Percentiles rank a stretch among this genome's conserved stretches.
Conservation (phyloP, 2,329 filamentous ascomycete species). For the Dactylonectria estremocensis region DNA sequence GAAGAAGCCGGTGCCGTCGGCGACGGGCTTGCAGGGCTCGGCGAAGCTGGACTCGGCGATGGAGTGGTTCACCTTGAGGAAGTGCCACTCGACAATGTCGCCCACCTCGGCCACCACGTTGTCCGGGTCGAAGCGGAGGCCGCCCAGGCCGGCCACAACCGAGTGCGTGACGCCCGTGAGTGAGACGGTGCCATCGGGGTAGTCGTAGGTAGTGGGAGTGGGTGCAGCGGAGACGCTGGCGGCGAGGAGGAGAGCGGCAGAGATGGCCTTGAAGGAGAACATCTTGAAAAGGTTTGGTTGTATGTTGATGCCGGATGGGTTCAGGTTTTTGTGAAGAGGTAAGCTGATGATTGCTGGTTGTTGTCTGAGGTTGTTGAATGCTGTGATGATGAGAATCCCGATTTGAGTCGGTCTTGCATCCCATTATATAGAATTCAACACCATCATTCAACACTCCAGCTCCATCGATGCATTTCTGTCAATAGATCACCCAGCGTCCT, state of each 20-base stretch:
- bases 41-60: constrained; percentile 61
- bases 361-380: constrained; percentile 27
- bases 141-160: constrained; percentile 61
- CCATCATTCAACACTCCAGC: not conserved
- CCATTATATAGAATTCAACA: constrained; percentile 44
- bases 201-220: constrained; percentile 48
- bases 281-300: constrained; percentile 44
- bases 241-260: constrained; percentile 48
- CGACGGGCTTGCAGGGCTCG: constrained; percentile 59
- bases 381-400: constrained; percentile 25
- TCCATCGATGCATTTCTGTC: constrained; percentile 18
- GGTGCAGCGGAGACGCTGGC: constrained; percentile 51
- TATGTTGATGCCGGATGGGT: constrained; percentile 3
- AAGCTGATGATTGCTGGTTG: constrained; percentile 15
- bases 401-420: constrained; percentile 24
- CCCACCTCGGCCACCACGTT: constrained; percentile 64
- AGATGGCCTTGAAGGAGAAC: constrained; percentile 51
- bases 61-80: constrained; percentile 66
- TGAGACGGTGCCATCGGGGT: constrained; percentile 52
- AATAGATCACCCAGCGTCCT: constrained; percentile 3
- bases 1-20: constrained; percentile 59
- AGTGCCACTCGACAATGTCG: constrained; percentile 69
- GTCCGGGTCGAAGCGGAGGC: constrained; percentile 66
- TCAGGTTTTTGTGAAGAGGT: constrained; percentile 14
- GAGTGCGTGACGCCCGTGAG: constrained; percentile 61